A percentile compares a stretch with the other conserved stretches of the same genome.
These are phyloP conservation scores for Chlorella sp. DNA, from an alignment of 139 green algal genomes.

Conservation along the genomic window DNA sequence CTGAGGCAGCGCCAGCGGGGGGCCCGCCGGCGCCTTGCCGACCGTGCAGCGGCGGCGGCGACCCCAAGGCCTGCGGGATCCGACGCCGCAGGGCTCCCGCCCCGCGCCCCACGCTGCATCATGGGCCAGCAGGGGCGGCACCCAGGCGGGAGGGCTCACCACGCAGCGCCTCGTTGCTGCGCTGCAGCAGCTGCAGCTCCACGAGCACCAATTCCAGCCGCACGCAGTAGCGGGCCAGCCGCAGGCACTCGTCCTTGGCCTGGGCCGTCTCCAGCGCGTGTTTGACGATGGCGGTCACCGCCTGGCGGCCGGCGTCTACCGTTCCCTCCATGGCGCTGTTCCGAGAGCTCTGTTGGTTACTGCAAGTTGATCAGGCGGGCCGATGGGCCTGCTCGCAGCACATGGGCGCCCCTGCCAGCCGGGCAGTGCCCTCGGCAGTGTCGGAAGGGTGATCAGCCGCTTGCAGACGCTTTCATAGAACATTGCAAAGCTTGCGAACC, in stretches of 20 bases:
- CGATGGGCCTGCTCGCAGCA: too few relatives aligned
- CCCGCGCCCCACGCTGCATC: too few relatives aligned
- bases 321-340: not conserved
- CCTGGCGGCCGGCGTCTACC: not conserved
- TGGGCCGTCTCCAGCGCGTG: not conserved
- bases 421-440: too few relatives aligned
- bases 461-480: too few relatives aligned
- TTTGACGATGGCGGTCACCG: not conserved
- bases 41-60: not conserved
- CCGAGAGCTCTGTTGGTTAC: too few relatives aligned
- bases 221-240: not conserved
- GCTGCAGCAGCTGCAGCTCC: not conserved
- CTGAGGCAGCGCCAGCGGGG: not conserved
- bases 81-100: too few relatives aligned
- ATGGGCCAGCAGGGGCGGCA: too few relatives aligned
- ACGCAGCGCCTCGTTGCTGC: slow-evolving; percentile 5
- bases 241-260: not conserved
- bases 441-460: too few relatives aligned
- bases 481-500: too few relatives aligned
- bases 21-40: not conserved
- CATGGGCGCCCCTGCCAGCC: too few relatives aligned
- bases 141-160: not conserved
- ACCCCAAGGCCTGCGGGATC: too few relatives aligned
- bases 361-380: too few relatives aligned
- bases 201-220: slow-evolving; percentile 1